Conservation (phyloP, 495 filamentous ascomycete genomes). For the Xylaria venustula region DNA sequence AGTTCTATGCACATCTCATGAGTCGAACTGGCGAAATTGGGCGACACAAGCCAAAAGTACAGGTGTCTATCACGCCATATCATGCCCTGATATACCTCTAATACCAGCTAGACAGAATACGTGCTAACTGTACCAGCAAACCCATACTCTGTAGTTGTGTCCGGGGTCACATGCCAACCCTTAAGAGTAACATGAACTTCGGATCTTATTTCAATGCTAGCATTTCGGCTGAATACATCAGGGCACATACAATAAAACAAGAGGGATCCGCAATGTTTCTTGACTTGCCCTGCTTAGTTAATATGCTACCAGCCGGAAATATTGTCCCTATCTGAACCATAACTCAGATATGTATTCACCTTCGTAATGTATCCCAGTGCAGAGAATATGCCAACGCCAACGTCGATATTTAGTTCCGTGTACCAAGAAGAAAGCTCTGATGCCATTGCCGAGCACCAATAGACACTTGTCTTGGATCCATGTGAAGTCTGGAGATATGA, state of each 20-base stretch:
- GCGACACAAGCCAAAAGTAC: background rate
- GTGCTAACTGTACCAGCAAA: background rate
- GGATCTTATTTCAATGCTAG: background rate
- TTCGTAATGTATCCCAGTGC: background rate
- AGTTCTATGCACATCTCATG: background rate
- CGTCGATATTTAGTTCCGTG: background rate
- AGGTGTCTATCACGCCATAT: background rate
- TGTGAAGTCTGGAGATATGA: background rate
- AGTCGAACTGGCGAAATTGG: background rate
- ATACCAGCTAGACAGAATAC: background rate
- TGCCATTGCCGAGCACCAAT: background rate
- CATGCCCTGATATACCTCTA: background rate
- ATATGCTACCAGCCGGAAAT: too few species aligned
- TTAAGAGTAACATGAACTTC: background rate
- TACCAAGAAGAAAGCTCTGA: background rate
- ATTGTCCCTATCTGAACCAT: background rate
- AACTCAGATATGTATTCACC: background rate
- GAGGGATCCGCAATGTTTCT: too few species aligned
- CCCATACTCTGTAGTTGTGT: background rate
- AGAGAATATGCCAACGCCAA: background rate
- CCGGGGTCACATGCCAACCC: background rate
- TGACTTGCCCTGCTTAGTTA: too few species aligned
- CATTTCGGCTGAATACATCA: background rate
- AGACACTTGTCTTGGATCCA: too few species aligned
- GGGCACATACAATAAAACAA: too few species aligned